These are phyloP conservation scores for Botrytis galanthina DNA, from an alignment of 2,329 filamentous ascomycete species.

Conservation along the genomic window DNA sequence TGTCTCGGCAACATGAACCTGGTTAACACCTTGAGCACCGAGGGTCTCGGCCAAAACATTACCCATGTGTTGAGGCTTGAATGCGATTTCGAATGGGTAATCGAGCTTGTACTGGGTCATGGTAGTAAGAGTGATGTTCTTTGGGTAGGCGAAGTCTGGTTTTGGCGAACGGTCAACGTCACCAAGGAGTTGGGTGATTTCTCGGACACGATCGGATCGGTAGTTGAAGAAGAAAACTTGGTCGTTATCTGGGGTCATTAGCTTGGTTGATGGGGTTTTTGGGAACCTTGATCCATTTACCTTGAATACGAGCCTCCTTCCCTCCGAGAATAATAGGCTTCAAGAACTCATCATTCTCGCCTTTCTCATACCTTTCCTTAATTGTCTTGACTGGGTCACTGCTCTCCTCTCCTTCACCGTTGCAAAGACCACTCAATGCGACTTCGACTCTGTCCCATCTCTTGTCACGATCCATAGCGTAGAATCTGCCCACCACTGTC, in stretches of 20 bases:
- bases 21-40: slow-evolving; percentile 81
- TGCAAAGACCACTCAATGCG: slow-evolving; percentile 77
- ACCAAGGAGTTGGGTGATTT: slow-evolving; percentile 92
- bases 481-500: slow-evolving; percentile 94
- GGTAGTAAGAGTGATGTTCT: slow-evolving; percentile 82
- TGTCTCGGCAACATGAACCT: slow-evolving; percentile 96
- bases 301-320: slow-evolving; percentile 79
- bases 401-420: slow-evolving; percentile 82
- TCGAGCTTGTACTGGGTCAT: slow-evolving; percentile 99
- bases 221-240: slow-evolving; percentile 99
- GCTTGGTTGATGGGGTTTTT: neutral
- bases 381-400: slow-evolving; percentile 83
- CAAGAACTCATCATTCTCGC: slow-evolving; percentile 94
- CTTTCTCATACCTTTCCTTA: slow-evolving; percentile 81
- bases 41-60: slow-evolving; percentile 99
- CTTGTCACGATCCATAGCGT: slow-evolving; percentile 99
- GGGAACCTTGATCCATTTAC: slow-evolving; percentile 45
- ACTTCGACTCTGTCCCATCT: slow-evolving; percentile 94
- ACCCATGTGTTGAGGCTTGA: slow-evolving; percentile 91
- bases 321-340: slow-evolving; percentile 96
- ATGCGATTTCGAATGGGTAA: slow-evolving; percentile 89
- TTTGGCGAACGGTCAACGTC: slow-evolving; percentile 86
- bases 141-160: slow-evolving; percentile 90
- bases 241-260: slow-evolving; percentile 65
- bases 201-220: slow-evolving; percentile 93